Conservation (phyloP, 306 rosid genomes). For the Vigna angularis region DNA sequence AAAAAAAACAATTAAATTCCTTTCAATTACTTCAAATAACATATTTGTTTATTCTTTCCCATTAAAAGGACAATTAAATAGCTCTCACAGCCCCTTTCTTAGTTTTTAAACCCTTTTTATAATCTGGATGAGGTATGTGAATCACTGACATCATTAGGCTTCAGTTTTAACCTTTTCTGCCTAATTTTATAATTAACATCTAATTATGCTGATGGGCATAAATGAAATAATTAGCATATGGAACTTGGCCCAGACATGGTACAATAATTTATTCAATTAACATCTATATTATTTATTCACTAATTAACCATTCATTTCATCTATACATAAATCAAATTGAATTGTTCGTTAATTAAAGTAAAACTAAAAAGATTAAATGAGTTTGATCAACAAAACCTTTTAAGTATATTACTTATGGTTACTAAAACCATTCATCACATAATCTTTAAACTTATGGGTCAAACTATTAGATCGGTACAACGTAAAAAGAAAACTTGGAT, state of each 20-base stretch:
- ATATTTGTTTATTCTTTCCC: slow-evolving; percentile 42
- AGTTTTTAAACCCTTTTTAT: slow-evolving; percentile 7
- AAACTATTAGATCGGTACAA: background rate
- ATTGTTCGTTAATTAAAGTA: background rate
- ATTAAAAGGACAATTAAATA: slow-evolving; percentile 41
- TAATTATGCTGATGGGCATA: background rate
- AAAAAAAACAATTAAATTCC: background rate
- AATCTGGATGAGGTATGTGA: slow-evolving; percentile 22
- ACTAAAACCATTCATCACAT: background rate
- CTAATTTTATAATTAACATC: background rate
- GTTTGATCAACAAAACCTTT: background rate
- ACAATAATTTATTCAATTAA: background rate
- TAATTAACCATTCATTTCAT: background rate
- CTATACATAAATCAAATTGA: background rate
- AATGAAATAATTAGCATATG: background rate
- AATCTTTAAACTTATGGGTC: background rate
- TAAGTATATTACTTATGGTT: background rate
- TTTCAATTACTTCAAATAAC: slow-evolving; percentile 25
- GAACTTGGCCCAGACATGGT: background rate
- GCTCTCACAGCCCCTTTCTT: slow-evolving; percentile 17
- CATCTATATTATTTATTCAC: background rate
- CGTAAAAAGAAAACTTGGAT: too few species aligned
- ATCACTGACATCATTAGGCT: slow-evolving; percentile 47
- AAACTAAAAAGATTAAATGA: background rate
- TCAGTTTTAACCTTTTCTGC: slow-evolving; percentile 7